phyloP scores from a whole-genome alignment of 345 rosid genomes.

The Bruguiera sexangula region DNA sequence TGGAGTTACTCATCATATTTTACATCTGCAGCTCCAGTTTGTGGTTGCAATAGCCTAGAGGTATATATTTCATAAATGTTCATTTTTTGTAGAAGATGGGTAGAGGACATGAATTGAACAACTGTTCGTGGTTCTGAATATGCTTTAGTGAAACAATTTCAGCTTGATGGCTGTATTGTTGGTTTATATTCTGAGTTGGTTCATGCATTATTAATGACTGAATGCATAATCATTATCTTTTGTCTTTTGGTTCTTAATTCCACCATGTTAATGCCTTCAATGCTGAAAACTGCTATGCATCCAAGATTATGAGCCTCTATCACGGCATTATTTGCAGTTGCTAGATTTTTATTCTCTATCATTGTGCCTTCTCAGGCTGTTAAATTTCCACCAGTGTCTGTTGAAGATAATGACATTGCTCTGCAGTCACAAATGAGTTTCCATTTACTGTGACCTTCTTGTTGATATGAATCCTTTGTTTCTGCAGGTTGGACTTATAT shows the following conservation, averaged over 20 bases:
- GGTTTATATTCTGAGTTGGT: not conserved
- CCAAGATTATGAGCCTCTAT: not conserved
- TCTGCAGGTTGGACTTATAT: conserved; percentile 84
- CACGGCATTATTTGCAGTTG: not conserved
- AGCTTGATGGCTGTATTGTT: no score
- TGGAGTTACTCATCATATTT: no score
- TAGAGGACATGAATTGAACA: no score
- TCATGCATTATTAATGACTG: not conserved
- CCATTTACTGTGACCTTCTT: not conserved
- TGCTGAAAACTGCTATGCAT: not conserved
- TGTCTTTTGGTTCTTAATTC: not conserved
- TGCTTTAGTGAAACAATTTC: no score
- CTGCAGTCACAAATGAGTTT: not conserved
- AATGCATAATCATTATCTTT: no score
- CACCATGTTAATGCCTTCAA: not conserved
- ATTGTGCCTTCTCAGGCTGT: not conserved
- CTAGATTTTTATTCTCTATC: not conserved
- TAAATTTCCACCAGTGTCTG: not conserved
- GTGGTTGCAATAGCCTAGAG: no score
- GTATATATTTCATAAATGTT: no score
- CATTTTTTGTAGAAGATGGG: no score
- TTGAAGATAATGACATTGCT: not conserved
- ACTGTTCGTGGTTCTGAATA: no score
- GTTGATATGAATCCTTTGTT: not conserved
- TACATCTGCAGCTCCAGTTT: no score